These are phyloP conservation scores for Solanum piurae DNA, from an alignment of 257 asterid genomes.

Conservation along the genomic window DNA sequence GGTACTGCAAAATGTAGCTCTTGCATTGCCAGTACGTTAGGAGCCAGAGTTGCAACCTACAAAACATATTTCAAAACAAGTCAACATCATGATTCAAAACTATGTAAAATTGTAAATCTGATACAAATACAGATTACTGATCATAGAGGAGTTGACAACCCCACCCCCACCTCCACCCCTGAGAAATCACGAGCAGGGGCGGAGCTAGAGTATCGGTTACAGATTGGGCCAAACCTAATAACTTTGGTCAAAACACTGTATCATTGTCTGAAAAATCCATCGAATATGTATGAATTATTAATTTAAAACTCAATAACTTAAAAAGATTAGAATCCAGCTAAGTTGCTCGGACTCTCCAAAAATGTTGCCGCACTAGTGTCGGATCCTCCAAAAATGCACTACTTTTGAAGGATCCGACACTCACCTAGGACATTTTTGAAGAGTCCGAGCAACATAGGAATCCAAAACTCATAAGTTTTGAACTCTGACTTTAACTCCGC, in stretches of 20 bases:
- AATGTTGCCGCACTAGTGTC: too few relatives aligned
- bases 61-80: background rate
- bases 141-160: background rate
- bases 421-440: too few relatives aligned
- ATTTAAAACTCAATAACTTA: background rate
- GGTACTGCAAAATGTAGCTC: slow-evolving; percentile 1
- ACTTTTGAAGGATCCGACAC: too few relatives aligned
- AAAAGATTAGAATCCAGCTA: background rate
- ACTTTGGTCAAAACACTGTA: background rate
- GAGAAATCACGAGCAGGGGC: background rate
- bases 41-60: slow-evolving; percentile 1
- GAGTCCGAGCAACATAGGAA: too few relatives aligned
- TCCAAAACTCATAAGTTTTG: background rate
- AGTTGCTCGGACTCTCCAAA: too few relatives aligned
- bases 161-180: background rate
- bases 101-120: background rate
- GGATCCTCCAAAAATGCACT: too few relatives aligned
- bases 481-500: background rate
- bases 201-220: background rate
- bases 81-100: background rate
- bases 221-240: background rate
- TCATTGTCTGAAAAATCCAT: background rate
- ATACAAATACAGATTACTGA: background rate
- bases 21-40: slow-evolving; percentile 1
- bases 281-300: background rate